These are phyloP conservation scores for Ogataea glucozyma DNA, from an alignment of 805 yeast species.

Conservation along the genomic window DNA sequence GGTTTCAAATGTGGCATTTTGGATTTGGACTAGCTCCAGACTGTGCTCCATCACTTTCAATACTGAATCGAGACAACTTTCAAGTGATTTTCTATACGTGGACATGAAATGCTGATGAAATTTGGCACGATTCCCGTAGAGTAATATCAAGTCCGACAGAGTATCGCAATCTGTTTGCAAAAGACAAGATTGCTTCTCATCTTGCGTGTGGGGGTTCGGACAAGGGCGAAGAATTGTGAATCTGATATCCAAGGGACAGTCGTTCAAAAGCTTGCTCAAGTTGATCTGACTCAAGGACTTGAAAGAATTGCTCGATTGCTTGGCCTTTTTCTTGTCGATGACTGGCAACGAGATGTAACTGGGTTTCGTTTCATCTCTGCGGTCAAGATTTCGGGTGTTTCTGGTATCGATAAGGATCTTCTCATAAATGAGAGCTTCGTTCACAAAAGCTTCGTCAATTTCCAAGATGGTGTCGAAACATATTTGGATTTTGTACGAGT, in stretches of 20 bases:
- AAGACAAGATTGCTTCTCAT: slow-evolving; percentile 30
- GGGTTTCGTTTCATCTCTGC: slow-evolving; percentile 26
- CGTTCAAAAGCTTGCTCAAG: slow-evolving; percentile 24
- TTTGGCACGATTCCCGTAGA: slow-evolving; percentile 53
- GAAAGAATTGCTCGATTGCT: slow-evolving; percentile 18
- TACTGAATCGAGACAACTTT: slow-evolving; percentile 40
- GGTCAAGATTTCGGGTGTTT: slow-evolving; percentile 22
- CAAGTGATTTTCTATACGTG: slow-evolving; percentile 37
- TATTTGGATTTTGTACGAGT: slow-evolving; percentile 49
- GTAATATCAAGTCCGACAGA: slow-evolving; percentile 44
- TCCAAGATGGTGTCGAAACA: slow-evolving; percentile 41
- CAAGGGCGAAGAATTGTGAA: slow-evolving; percentile 34
- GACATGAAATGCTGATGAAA: slow-evolving; percentile 52
- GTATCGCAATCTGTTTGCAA: slow-evolving; percentile 39
- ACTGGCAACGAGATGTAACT: slow-evolving; percentile 31
- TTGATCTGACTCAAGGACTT: slow-evolving; percentile 24
- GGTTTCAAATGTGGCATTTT: slow-evolving; percentile 34
- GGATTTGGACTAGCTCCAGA: slow-evolving; percentile 35
- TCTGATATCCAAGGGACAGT: slow-evolving; percentile 34
- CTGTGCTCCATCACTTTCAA: slow-evolving; percentile 40
- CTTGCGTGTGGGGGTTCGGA: slow-evolving; percentile 16
- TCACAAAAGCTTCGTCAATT: slow-evolving; percentile 43
- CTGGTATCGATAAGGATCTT: slow-evolving; percentile 35
- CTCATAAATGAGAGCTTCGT: slow-evolving; percentile 41
- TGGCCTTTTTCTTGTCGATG: slow-evolving; percentile 28